Conservation (phyloP, 345 rosid species). For the Hibiscus tridactylites region DNA sequence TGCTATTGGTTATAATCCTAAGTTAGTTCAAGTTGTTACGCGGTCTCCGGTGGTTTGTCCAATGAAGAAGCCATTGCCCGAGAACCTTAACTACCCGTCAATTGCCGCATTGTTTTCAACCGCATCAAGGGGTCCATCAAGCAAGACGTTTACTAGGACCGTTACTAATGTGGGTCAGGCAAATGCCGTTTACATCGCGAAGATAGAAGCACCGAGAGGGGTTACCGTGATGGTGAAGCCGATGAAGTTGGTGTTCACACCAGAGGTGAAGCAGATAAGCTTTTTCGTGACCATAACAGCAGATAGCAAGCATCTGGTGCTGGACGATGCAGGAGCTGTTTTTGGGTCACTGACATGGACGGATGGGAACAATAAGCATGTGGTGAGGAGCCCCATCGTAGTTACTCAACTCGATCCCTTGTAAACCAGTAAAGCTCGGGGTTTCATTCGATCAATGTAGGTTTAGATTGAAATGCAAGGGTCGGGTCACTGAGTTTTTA, state of each 20-base stretch:
- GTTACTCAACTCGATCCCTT: slow-evolving; percentile 51
- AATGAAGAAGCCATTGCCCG: slow-evolving; percentile 44
- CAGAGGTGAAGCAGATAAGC: slow-evolving; percentile 45
- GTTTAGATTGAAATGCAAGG: slow-evolving; percentile 16
- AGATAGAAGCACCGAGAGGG: slow-evolving; percentile 49
- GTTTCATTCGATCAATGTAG: slow-evolving; percentile 15
- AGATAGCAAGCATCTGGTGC: slow-evolving; percentile 34
- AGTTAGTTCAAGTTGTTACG: slow-evolving; percentile 61
- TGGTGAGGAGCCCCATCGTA: slow-evolving; percentile 62
- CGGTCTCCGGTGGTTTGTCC: slow-evolving; percentile 50
- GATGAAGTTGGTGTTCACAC: slow-evolving; percentile 36
- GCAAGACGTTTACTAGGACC: slow-evolving; percentile 44
- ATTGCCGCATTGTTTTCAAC: slow-evolving; percentile 56
- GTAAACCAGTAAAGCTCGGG: slow-evolving; percentile 12
- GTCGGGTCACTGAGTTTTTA: not conserved
- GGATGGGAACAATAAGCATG: slow-evolving; percentile 46
- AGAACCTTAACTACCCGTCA: slow-evolving; percentile 76
- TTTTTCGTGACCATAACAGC: slow-evolving; percentile 52
- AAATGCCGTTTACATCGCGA: slow-evolving; percentile 32
- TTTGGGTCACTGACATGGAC: slow-evolving; percentile 80
- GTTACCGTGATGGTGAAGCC: slow-evolving; percentile 55
- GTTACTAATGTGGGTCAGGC: slow-evolving; percentile 63
- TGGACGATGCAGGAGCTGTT: slow-evolving; percentile 53
- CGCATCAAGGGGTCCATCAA: slow-evolving; percentile 24
- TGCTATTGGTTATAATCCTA: slow-evolving; percentile 54